These are phyloP conservation scores for Flaveria brownii DNA, from an alignment of 129 eudicot genomes.

Conservation along the genomic window DNA sequence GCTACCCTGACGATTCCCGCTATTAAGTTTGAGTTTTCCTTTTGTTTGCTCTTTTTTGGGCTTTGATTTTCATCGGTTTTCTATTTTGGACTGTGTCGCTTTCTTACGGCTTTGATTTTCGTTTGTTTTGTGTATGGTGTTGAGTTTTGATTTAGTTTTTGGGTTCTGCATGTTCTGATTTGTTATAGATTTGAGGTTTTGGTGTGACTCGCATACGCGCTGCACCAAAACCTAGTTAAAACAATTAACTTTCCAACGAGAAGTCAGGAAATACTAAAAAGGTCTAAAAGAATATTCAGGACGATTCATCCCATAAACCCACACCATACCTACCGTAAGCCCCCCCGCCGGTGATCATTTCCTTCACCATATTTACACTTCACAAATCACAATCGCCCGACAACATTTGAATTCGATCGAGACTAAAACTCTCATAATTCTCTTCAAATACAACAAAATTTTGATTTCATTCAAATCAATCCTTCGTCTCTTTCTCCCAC, in stretches of 20 bases:
- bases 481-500: neutral
- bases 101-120: too few relatives aligned
- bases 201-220: too few relatives aligned
- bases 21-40: too few relatives aligned
- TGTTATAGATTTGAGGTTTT: too few relatives aligned
- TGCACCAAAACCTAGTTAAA: too few relatives aligned
- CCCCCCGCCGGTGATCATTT: slow-evolving; percentile 17
- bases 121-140: too few relatives aligned
- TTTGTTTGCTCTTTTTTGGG: too few relatives aligned
- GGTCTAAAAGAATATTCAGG: neutral
- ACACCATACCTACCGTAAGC: slow-evolving; percentile 17
- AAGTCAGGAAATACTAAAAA: neutral
- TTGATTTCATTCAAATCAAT: slow-evolving; percentile 11
- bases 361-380: slow-evolving; percentile 7
- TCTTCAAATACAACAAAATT: neutral
- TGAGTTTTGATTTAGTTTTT: too few relatives aligned
- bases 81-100: too few relatives aligned
- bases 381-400: slow-evolving; percentile 1
- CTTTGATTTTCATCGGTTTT: too few relatives aligned
- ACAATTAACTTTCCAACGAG: neutral
- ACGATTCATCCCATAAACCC: neutral
- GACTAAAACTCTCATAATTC: neutral
- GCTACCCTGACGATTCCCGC: too few relatives aligned
- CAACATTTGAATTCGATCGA: slow-evolving; percentile 8
- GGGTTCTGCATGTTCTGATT: too few relatives aligned